phyloP scores from a whole-genome alignment of 148 eudicot species.

The Chenopodium quinoa region DNA sequence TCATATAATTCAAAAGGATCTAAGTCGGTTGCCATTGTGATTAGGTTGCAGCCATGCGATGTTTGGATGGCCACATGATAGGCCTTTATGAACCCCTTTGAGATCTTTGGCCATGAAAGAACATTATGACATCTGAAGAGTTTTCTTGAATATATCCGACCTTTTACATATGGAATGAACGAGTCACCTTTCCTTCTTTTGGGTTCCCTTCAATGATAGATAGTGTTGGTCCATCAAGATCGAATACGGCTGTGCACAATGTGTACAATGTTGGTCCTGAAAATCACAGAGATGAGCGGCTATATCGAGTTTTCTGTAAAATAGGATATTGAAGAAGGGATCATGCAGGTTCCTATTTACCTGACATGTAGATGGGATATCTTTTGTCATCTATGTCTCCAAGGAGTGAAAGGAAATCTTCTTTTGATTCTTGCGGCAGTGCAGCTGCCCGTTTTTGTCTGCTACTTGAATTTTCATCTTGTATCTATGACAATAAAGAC shows the following conservation, averaged over 20 bases:
- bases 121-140: not conserved
- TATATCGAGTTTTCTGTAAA: not conserved
- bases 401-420: slow-evolving; percentile 61
- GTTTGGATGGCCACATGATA: slow-evolving; percentile 71
- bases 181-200: slow-evolving; percentile 38
- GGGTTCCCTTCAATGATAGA: slow-evolving; percentile 67
- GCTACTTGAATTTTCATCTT: slow-evolving; percentile 73
- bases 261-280: slow-evolving; percentile 75
- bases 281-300: slow-evolving; percentile 10
- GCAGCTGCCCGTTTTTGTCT: slow-evolving; percentile 67
- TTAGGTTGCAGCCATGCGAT: slow-evolving; percentile 72
- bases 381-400: slow-evolving; percentile 57
- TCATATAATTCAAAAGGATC: not conserved
- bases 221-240: slow-evolving; percentile 54
- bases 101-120: slow-evolving; percentile 8
- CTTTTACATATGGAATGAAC: slow-evolving; percentile 36
- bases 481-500: slow-evolving; percentile 47
- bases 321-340: not conserved
- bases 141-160: slow-evolving; percentile 1
- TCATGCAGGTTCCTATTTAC: slow-evolving; percentile 27
- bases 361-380: slow-evolving; percentile 90
- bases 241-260: slow-evolving; percentile 67
- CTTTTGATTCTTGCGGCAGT: slow-evolving; percentile 57
- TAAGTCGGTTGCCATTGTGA: not conserved
- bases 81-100: slow-evolving; percentile 75